Conservation (phyloP, 805 yeast species). For the Candida berthetii region DNA sequence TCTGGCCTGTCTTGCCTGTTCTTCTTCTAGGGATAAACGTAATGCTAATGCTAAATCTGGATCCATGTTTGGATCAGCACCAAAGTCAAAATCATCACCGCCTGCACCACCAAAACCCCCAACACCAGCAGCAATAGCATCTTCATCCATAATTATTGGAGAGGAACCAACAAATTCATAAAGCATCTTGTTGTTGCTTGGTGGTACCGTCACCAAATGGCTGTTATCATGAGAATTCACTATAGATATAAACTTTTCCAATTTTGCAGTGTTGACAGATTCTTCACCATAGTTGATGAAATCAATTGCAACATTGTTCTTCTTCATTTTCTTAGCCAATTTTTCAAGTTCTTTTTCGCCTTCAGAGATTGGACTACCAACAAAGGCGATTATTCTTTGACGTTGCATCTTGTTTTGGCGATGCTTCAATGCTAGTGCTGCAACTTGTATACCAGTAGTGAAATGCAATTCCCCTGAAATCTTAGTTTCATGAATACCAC, state of each 20-base stretch:
- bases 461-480: slow-evolving; percentile 67
- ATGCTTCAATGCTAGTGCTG: slow-evolving; percentile 88
- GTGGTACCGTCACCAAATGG: slow-evolving; percentile 81
- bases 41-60: slow-evolving; percentile 96
- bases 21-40: slow-evolving; percentile 92
- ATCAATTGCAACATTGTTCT: slow-evolving; percentile 87
- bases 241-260: slow-evolving; percentile 70
- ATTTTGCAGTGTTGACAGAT: slow-evolving; percentile 62
- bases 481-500: slow-evolving; percentile 76
- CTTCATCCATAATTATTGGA: slow-evolving; percentile 65
- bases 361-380: slow-evolving; percentile 79
- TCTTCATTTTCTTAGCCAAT: slow-evolving; percentile 88
- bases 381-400: slow-evolving; percentile 85
- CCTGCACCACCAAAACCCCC: slow-evolving; percentile 40
- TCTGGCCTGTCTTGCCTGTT: slow-evolving; percentile 84
- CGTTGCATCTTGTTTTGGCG: slow-evolving; percentile 91
- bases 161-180: slow-evolving; percentile 79
- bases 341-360: slow-evolving; percentile 66
- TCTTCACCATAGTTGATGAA: slow-evolving; percentile 91
- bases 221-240: slow-evolving; percentile 72
- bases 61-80: slow-evolving; percentile 85
- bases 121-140: slow-evolving; percentile 40
- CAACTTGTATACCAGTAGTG: slow-evolving; percentile 85
- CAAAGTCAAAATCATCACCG: slow-evolving; percentile 56
- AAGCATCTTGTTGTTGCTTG: slow-evolving; percentile 80